Evolutionary conservation across 495 filamentous ascomycete species (phyloP).

Genomic region (Emericellopsis terricola): DNA sequence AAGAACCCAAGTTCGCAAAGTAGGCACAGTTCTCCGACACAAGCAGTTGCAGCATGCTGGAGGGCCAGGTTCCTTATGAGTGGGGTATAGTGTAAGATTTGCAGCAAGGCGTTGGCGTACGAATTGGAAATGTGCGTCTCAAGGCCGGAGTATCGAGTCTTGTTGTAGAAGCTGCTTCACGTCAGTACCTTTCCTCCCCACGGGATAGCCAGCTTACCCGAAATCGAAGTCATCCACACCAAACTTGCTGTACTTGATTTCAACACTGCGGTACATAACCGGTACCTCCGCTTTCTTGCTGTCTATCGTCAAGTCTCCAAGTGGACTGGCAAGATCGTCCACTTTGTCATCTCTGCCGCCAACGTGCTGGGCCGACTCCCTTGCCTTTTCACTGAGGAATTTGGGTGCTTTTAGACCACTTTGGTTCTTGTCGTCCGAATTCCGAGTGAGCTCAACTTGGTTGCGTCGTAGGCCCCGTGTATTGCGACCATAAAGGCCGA

Average conservation of each 20-base stretch:
- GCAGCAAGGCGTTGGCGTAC: constrained; percentile 84
- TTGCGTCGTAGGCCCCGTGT: constrained; percentile 56
- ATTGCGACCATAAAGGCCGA: constrained; percentile 61
- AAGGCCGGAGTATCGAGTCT: constrained; percentile 72
- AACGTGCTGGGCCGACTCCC: constrained; percentile 39
- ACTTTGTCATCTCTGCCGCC: constrained; percentile 27
- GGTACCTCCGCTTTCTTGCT: constrained; percentile 57
- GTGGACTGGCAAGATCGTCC: constrained; percentile 42
- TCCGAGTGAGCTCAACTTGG: constrained; percentile 66
- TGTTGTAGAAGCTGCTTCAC: constrained; percentile 64
- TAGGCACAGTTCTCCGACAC: constrained; percentile 64
- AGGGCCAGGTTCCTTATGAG: constrained; percentile 76
- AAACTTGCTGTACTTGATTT: constrained; percentile 95
- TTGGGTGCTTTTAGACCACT: constrained; percentile 46
- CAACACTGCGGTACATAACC: constrained; percentile 70
- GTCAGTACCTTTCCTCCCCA: constrained; percentile 3
- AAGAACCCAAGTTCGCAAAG: constrained; percentile 90
- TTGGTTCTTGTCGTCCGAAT: constrained; percentile 31
- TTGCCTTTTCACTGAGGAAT: constrained; percentile 82
- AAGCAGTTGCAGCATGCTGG: constrained; percentile 73
- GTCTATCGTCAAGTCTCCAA: constrained; percentile 39
- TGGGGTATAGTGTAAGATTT: constrained; percentile 80
- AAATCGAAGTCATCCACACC: constrained; percentile 98
- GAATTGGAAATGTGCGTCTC: constrained; percentile 95
- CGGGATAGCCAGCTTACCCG: constrained; percentile 32